These are phyloP conservation scores for Aspergillus sp. DNA, from an alignment of 2,329 filamentous ascomycete species.

Conservation along the genomic window DNA sequence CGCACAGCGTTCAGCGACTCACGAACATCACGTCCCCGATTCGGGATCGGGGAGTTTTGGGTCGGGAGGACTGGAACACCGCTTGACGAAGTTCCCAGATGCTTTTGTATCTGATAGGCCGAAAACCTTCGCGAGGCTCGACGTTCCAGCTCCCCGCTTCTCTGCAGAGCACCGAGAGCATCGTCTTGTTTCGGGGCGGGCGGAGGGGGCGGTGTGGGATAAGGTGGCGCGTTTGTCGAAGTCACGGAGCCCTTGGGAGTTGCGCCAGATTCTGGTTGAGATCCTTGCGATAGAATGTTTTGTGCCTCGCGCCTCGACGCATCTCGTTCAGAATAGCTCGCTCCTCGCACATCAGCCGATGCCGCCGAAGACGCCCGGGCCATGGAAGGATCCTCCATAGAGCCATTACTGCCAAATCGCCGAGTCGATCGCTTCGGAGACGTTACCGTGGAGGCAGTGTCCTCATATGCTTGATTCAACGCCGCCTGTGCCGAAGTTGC, in stretches of 20 bases:
- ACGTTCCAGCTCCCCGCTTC: constrained; percentile 88
- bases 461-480: constrained; percentile 49
- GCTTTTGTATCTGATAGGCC: constrained; percentile 94
- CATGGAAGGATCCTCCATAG: constrained; percentile 35
- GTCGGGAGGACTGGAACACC: constrained; percentile 81
- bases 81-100: constrained; percentile 76
- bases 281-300: constrained; percentile 55
- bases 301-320: constrained; percentile 42
- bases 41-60: constrained; percentile 60
- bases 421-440: constrained; percentile 39
- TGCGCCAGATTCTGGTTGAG: constrained; percentile 65
- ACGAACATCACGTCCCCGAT: constrained; percentile 71
- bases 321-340: constrained; percentile 42
- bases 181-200: constrained; percentile 82
- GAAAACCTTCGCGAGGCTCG: constrained; percentile 92
- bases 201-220: constrained; percentile 74
- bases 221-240: constrained; percentile 32
- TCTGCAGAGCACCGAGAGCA: constrained; percentile 84
- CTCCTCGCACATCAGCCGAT: constrained; percentile 28
- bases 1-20: constrained; percentile 79
- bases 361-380: constrained; percentile 33
- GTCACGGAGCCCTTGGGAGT: constrained; percentile 31
- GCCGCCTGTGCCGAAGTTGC: constrained; percentile 46
- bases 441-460: constrained; percentile 32
- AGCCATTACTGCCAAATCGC: constrained; percentile 43